phyloP scores from a whole-genome alignment of 805 yeast species.

The Cyberlindnera misumaiensis region DNA sequence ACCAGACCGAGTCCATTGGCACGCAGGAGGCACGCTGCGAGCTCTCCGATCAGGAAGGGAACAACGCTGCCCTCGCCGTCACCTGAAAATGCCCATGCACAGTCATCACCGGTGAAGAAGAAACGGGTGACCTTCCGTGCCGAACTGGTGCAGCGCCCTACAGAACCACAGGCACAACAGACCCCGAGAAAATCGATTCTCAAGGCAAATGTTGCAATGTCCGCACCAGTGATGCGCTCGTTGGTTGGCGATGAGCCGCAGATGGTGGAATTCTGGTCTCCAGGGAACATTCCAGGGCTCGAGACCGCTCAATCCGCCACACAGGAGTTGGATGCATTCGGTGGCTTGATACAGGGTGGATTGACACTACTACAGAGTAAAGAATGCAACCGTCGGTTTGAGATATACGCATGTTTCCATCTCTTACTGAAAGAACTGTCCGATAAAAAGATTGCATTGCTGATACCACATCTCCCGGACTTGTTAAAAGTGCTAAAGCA shows the following conservation, averaged over 20 bases:
- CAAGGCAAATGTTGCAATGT: constrained; percentile 4
- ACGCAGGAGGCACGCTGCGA: too few relatives aligned
- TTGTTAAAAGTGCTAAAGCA: constrained; percentile 5
- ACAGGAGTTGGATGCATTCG: constrained; percentile 13
- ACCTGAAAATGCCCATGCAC: constrained; percentile 12
- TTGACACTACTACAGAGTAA: constrained; percentile 7
- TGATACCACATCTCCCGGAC: constrained; percentile 5
- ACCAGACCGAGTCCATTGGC: too few relatives aligned
- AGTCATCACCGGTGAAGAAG: constrained; percentile 19
- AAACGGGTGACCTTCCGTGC: constrained; percentile 18
- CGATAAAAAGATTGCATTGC: constrained; percentile 7
- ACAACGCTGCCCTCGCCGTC: constrained; percentile 20
- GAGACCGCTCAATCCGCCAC: background rate
- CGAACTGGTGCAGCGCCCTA: constrained; percentile 5
- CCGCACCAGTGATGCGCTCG: constrained; percentile 11
- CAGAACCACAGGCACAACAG: background rate
- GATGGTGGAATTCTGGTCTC: constrained; percentile 18
- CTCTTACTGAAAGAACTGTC: constrained; percentile 16
- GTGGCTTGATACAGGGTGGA: constrained; percentile 18
- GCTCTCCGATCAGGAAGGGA: constrained; percentile 13
- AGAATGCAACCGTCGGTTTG: constrained; percentile 18
- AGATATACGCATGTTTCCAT: constrained; percentile 21
- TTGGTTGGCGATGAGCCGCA: constrained; percentile 1
- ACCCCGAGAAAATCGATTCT: constrained; percentile 21
- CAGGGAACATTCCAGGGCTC: constrained; percentile 20